Percentiles rank a stretch among this genome's conserved stretches.
These are phyloP conservation scores for Neurospora terricola DNA, from an alignment of 495 filamentous ascomycete genomes.

Conservation along the genomic window DNA sequence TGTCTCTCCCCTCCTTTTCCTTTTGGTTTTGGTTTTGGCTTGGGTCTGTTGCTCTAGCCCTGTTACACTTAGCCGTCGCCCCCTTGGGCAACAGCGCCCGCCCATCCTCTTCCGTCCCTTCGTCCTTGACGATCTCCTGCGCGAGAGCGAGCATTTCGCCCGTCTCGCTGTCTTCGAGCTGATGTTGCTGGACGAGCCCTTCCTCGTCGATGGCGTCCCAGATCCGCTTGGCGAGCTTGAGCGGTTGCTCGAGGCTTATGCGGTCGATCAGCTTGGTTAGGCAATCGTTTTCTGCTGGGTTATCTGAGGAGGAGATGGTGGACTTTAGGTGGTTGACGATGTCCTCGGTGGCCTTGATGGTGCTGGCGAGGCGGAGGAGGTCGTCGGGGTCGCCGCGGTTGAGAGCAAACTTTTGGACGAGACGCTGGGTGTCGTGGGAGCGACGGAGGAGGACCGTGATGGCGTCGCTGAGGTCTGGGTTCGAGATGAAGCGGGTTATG, in stretches of 20 bases:
- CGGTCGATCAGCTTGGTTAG: slow-evolving; percentile 47
- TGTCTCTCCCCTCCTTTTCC: slow-evolving; percentile 27
- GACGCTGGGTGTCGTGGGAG: slow-evolving; percentile 76
- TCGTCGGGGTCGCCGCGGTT: slow-evolving; percentile 93
- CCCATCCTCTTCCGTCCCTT: slow-evolving; percentile 32
- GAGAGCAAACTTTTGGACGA: slow-evolving; percentile 87
- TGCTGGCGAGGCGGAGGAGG: slow-evolving; percentile 68
- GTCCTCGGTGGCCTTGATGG: slow-evolving; percentile 66
- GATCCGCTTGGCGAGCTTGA: slow-evolving; percentile 59
- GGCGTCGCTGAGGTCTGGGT: slow-evolving; percentile 54
- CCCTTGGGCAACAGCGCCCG: slow-evolving; percentile 31
- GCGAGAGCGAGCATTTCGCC: slow-evolving; percentile 59
- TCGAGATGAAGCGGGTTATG: slow-evolving; percentile 59
- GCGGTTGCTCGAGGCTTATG: slow-evolving; percentile 59
- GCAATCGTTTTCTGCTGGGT: slow-evolving; percentile 16
- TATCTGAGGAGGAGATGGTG: not conserved
- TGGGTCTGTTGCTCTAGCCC: not conserved
- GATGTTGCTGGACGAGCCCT: slow-evolving; percentile 68
- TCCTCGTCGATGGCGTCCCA: slow-evolving; percentile 83
- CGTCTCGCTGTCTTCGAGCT: slow-evolving; percentile 59
- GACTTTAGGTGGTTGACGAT: slow-evolving; percentile 41
- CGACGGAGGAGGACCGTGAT: slow-evolving; percentile 57
- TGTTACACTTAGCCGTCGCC: slow-evolving; percentile 12
- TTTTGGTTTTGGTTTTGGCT: slow-evolving; percentile 9
- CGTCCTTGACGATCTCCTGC: slow-evolving; percentile 50